phyloP scores from a whole-genome alignment of 1,284 basidiomycete genomes.

The Cutaneotrichosporon spelunceum region DNA sequence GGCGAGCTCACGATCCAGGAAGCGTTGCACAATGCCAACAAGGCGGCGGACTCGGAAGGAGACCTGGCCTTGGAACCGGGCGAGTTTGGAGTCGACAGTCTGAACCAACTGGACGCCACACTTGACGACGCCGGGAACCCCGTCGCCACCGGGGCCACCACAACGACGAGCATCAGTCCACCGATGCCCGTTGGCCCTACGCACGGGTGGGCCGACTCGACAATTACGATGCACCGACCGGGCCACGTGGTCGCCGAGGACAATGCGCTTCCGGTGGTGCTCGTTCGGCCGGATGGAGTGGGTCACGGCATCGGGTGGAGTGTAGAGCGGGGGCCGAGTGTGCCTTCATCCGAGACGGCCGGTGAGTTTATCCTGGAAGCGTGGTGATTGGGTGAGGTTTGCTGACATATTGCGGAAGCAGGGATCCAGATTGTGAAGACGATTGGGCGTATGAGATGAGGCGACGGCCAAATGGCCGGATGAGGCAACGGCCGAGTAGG shows the following conservation, averaged over 20 bases:
- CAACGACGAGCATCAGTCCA: background rate
- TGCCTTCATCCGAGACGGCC: background rate
- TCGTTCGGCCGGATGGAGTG: conserved; percentile 31
- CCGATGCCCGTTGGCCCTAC: background rate
- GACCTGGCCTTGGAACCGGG: background rate
- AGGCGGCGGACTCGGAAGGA: background rate
- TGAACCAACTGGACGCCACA: conserved; percentile 8
- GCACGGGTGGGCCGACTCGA: conserved; percentile 4
- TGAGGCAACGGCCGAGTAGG: background rate
- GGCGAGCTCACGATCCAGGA: conserved; percentile 34
- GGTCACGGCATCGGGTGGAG: conserved; percentile 30
- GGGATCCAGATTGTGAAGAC: conserved; percentile 20
- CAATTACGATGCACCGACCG: conserved; percentile 12
- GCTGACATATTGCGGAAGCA: conserved; percentile 23
- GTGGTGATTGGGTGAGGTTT: background rate
- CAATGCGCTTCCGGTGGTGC: conserved; percentile 25
- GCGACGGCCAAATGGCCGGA: background rate
- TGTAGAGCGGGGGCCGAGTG: conserved; percentile 15
- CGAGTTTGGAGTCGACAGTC: conserved; percentile 7
- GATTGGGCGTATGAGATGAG: background rate
- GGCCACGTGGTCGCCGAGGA: background rate
- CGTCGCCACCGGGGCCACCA: background rate
- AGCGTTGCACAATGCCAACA: conserved; percentile 29
- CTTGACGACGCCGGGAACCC: conserved; percentile 6
- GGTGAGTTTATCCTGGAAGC: background rate